Base-by-base conservation (phyloP, 169 alveolate species). In the Babesia ovata region DNA sequence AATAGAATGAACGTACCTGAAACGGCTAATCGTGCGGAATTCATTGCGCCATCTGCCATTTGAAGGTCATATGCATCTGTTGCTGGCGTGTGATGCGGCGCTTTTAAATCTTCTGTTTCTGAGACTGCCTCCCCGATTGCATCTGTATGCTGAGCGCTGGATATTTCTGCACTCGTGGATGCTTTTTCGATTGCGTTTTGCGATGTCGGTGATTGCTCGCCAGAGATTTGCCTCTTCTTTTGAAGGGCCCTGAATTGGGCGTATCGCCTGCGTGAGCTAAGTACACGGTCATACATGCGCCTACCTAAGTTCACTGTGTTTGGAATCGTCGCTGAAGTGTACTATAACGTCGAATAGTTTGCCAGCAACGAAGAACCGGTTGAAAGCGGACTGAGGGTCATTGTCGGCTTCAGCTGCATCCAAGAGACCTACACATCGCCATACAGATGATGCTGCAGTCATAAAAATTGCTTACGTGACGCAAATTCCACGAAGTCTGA, bases 331-430 rank as follows among this genome's bases (percentile, higher is more conserved):
- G 36, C 57, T 42, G n/a, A 61, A 61, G 45, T 22, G 29, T 14
- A 29, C 36, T 10, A 61, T 17, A 17, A 61, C 70, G 36, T 61
- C 70, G 48, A 24, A 36, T 4, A 61, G 70, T 14, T 22, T 61
- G 29, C 33, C 49, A 14, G 21, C 54, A n/a, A 42, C 21, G 10
- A 22, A 61, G 10, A 61, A 61, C 2, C 54, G 48, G 29, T 42
- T 12, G 36, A 61, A 24, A 14, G 70, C 48, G 16, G 70, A 36
- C 36, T 61, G 29, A 16, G 58, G 70, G 57, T 61, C 70, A 11
- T 61, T 58, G 57, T 36, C 54, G 36, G 36, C 36, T 17, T 61
- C 70, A 24, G 54, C 70, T 13, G 54, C 33, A 16, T 54, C 62
- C 33, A 54, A 13, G 14, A 45, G 50, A 17, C 50, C 50, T 45